Evolutionary conservation across 345 rosid genomes (phyloP).

Genomic region (Syzygium aromaticum): DNA sequence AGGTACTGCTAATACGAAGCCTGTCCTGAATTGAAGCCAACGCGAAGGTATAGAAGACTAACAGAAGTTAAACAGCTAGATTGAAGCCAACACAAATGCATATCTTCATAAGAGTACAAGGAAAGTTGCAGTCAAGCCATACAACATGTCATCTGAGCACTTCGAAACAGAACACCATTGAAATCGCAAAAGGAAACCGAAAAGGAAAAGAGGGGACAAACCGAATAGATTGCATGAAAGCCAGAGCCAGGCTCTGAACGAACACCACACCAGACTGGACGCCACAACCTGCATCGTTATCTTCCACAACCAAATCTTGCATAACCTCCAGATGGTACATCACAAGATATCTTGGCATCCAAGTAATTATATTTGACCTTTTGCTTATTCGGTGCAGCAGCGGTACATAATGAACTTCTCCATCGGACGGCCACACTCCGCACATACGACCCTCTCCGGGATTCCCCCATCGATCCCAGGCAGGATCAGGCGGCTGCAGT

Average conservation of each 20-base stretch:
- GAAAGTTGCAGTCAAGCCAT: background rate
- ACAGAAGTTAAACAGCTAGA: background rate
- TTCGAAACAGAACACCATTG: background rate
- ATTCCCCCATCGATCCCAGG: constrained; percentile 15
- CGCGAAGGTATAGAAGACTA: background rate
- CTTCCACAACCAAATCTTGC: background rate
- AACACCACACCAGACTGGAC: background rate
- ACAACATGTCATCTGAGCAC: background rate
- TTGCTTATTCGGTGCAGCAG: constrained; percentile 19
- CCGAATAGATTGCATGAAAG: background rate
- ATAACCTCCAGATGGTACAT: background rate
- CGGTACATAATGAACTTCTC: constrained; percentile 36
- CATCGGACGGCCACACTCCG: constrained; percentile 23
- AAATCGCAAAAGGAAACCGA: constrained; percentile 3
- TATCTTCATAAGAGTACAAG: background rate
- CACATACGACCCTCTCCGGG: constrained; percentile 17
- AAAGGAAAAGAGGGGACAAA: background rate
- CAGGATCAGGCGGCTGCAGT: constrained; percentile 25
- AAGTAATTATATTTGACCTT: background rate
- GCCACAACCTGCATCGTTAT: background rate
- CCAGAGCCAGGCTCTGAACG: background rate
- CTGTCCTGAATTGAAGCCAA: background rate
- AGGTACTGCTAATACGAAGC: background rate
- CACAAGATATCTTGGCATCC: background rate
- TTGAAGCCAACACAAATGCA: background rate